Percentiles rank a stretch among this genome's conserved stretches.
Conservation (phyloP, 208 protist genomes). For the Vickermania spadyakhi region DNA sequence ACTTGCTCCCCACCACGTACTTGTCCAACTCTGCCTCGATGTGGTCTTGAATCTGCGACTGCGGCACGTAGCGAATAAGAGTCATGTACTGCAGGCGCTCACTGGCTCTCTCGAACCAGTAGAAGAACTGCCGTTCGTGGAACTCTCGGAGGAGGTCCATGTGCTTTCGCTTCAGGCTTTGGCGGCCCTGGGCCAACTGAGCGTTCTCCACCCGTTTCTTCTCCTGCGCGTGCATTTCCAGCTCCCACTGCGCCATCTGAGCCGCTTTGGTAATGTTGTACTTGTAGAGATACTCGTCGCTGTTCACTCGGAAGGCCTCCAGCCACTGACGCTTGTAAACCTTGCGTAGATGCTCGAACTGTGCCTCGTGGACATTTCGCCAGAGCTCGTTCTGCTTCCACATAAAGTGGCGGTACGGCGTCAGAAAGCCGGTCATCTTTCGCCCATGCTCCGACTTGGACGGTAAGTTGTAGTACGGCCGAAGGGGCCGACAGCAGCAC, state of each 20-base stretch:
- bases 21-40: constrained; percentile 86
- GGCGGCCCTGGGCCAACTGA: constrained; percentile 66
- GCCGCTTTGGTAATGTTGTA: constrained; percentile 90
- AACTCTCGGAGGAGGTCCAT: constrained; percentile 84
- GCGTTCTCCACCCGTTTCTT: constrained; percentile 62
- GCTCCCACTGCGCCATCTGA: constrained; percentile 84
- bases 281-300: constrained; percentile 91
- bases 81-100: constrained; percentile 88
- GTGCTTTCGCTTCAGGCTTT: constrained; percentile 86
- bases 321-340: constrained; percentile 90
- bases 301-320: constrained; percentile 88
- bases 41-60: constrained; percentile 63
- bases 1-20: constrained; percentile 64
- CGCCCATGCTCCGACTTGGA: constrained; percentile 78
- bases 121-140: constrained; percentile 89
- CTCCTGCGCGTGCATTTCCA: constrained; percentile 87
- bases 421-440: constrained; percentile 84
- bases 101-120: constrained; percentile 88
- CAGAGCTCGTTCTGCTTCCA: constrained; percentile 92
- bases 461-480: constrained; percentile 86
- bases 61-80: constrained; percentile 75
- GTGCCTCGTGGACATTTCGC: constrained; percentile 87
- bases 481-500: constrained; percentile 29
- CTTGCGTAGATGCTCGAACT: constrained; percentile 89
- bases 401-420: constrained; percentile 88